phyloP scores from a whole-genome alignment of 805 yeast species.

The Cyberlindnera mississippiensis region DNA sequence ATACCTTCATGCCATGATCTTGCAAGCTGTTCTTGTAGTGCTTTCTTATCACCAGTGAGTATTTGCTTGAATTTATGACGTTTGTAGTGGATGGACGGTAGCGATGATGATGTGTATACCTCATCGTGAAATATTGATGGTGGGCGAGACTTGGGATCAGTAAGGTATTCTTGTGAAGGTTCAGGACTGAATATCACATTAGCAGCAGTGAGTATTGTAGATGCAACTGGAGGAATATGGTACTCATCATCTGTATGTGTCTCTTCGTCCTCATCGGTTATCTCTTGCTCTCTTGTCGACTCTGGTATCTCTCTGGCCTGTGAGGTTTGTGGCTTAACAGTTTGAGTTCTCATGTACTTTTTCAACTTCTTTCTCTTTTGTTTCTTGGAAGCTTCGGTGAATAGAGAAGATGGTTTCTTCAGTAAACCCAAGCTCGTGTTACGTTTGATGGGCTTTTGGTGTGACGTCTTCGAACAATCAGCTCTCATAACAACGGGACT shows the following conservation, averaged over 20 bases:
- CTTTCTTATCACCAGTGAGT: constrained; percentile 11
- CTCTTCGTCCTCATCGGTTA: too few relatives aligned
- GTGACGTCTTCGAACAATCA: too few relatives aligned
- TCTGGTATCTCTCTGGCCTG: too few relatives aligned
- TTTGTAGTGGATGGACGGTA: constrained; percentile 51
- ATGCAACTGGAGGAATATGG: constrained; percentile 62
- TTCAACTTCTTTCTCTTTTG: constrained; percentile 15
- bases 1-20: constrained; percentile 79
- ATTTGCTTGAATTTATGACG: neutral
- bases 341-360: constrained; percentile 24
- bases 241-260: constrained; percentile 17
- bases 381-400: constrained; percentile 4
- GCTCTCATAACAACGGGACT: neutral
- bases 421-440: neutral
- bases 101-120: constrained; percentile 58
- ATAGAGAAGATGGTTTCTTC: constrained; percentile 7
- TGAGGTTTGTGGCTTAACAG: constrained; percentile 21
- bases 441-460: neutral
- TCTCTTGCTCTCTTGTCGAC: too few relatives aligned
- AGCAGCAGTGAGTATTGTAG: constrained; percentile 75
- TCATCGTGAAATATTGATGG: constrained; percentile 79
- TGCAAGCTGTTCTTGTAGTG: constrained; percentile 68
- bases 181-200: constrained; percentile 75
- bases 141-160: constrained; percentile 61
- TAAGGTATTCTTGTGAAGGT: constrained; percentile 64